Base-by-base conservation (phyloP, 2,329 filamentous ascomycete genomes). In the Thelonectria blattea region DNA sequence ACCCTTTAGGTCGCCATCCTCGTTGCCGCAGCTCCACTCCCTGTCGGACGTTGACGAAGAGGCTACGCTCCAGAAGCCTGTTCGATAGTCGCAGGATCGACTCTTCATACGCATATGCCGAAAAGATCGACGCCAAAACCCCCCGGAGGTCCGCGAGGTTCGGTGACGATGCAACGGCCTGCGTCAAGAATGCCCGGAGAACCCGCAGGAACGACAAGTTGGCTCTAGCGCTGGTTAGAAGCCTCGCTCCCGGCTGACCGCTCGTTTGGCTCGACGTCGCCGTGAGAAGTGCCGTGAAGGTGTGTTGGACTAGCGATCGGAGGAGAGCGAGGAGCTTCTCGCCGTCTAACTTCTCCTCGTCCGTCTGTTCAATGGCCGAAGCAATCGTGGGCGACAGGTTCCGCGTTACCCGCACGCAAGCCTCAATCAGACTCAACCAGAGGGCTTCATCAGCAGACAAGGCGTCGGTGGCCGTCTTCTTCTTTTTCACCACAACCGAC, bases 61-160 rank as follows among this genome's bases (percentile, higher is more conserved):
- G 83, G 70, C 95, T 95, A 67, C 92, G 89, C 64, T 96, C 93
- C 0, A 99, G 82, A 57, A 99, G 87, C 4, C 90, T 85, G 73
- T 94, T 96, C 1, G 95, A 92, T 3, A 99, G 85, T 2, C 85
- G 83, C 18, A 99, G 83, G 15, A 99, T 91, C 0, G 91, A 93
- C 74, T 94, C 91, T 75, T 99, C 95, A 73, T 98, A 97, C 0
- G 93, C 90, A 73, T 99, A 99, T 0, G 95, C 94, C 0, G 94
- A 88, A 77, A 99, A 98, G 56, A 99, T 94, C 12, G 93, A 95
- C 1, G 87, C 82, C 2, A 99, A 84, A 1, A 98, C 93, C 7
- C 86, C 86, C 46, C 95, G 90, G 3, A 99, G 83, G 72, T 98
- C 93, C 1, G 92, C 89, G 2, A 99, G 82, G 12, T 91, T 96